Conservation (phyloP, 768 basidiomycete genomes). For the Mrakia frigida region DNA sequence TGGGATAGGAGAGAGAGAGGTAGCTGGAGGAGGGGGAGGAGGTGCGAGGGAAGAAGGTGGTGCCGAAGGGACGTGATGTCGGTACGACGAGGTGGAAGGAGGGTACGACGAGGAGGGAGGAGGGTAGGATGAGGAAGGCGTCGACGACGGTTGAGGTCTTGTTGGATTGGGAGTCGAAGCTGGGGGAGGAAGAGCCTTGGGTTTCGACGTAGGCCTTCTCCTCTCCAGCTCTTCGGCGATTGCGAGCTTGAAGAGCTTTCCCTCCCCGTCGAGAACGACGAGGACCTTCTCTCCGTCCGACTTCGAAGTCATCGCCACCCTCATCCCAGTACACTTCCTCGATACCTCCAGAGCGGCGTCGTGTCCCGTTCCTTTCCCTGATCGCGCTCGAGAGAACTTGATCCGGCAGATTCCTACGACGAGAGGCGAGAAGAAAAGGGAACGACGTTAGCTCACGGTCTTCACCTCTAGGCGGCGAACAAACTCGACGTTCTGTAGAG, state of each 20-base stretch:
- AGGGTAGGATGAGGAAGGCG: neutral
- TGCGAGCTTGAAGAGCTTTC: slow-evolving; percentile 58
- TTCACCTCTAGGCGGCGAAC: no score
- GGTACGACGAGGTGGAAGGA: neutral
- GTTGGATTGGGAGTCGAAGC: neutral
- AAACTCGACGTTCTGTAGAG: no score
- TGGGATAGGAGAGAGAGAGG: neutral
- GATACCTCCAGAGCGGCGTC: slow-evolving; percentile 67
- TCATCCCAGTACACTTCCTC: slow-evolving; percentile 61
- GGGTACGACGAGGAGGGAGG: neutral
- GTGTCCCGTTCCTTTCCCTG: slow-evolving; percentile 45
- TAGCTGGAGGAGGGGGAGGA: neutral
- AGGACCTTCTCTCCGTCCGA: slow-evolving; percentile 52
- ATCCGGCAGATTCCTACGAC: slow-evolving; percentile 60
- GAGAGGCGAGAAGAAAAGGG: neutral
- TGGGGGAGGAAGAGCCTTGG: neutral
- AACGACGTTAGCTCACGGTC: no score
- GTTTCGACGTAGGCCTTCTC: slow-evolving; percentile 41
- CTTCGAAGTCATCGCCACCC: slow-evolving; percentile 46
- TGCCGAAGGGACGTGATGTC: no score
- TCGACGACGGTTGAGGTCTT: neutral
- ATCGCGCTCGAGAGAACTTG: slow-evolving; percentile 48
- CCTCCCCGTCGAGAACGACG: slow-evolving; percentile 76
- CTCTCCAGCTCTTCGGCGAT: slow-evolving; percentile 55
- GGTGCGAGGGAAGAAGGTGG: neutral